These are phyloP conservation scores for Aspergillus sp. DNA, from an alignment of 2,329 filamentous ascomycete genomes.

Conservation along the genomic window DNA sequence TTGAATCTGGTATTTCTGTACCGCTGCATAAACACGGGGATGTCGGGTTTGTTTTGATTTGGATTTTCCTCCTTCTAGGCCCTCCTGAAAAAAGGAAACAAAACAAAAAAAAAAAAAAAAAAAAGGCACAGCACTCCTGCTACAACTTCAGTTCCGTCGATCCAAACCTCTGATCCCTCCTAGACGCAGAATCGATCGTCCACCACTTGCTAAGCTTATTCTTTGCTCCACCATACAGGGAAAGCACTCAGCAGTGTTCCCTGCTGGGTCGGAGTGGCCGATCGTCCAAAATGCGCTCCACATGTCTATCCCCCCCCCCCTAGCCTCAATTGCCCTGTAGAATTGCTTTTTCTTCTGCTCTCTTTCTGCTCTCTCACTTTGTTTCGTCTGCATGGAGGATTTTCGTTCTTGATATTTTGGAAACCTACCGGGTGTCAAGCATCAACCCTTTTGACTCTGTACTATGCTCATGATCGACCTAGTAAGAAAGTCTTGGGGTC, in stretches of 20 bases:
- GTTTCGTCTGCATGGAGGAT: no score
- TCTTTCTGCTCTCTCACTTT: neutral
- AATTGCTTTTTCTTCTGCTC: neutral
- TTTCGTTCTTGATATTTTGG: no score
- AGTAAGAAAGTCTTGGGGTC: neutral
- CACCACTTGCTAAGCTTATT: conserved; percentile 22
- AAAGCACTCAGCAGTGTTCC: conserved; percentile 11
- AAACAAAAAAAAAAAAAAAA: no score
- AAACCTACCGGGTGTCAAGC: neutral
- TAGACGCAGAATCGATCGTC: conserved; percentile 12
- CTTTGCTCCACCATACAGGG: conserved; percentile 20
- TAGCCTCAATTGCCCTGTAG: neutral
- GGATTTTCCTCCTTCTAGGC: neutral
- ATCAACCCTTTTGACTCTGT: neutral
- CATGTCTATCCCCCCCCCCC: conserved; percentile 1
- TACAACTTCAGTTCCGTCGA: conserved; percentile 1
- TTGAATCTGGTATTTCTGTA: neutral
- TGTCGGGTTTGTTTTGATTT: neutral
- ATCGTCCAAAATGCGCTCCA: conserved; percentile 14
- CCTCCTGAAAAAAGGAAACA: neutral
- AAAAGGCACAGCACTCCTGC: neutral
- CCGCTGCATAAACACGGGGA: no score
- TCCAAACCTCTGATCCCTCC: conserved; percentile 6
- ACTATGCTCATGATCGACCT: neutral
- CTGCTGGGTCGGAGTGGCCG: conserved; percentile 12